Base-by-base conservation (phyloP, 805 yeast species). In the Nakazawaea molendinolei region DNA sequence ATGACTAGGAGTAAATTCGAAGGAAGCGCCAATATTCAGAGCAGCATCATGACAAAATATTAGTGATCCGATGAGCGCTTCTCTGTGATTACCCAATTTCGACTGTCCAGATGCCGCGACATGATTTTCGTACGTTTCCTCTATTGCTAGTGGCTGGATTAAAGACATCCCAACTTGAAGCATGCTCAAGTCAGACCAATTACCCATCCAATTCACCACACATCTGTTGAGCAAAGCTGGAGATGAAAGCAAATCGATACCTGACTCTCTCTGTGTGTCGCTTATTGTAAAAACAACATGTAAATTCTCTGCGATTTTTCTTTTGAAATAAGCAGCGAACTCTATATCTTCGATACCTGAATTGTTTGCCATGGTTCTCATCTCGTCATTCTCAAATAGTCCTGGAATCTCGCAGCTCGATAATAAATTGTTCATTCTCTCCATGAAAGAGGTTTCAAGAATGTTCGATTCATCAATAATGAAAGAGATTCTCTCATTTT, bases 351-450 rank as follows among this genome's bases (percentile, higher is more conserved):
- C 56, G 3, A 78, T 49, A 0, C 95, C 95, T 31, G 71, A 75
- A 3, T 69, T 52, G 2, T 55, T 55, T 62, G 83, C 60, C 38
- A 89, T 58, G 2, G 63, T 40, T 0, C 58, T 59, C 34, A 63
- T 69, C 7, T 84, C 89, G 8, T 85, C 94, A 0, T 78, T 87
- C 38, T 74, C 83, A 53, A 86, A 90, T 10, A 90, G 60, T 4
- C 95, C 96, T 1, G 96, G 96, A 25, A 87, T 69, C 49, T 90
- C 97, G 0, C 95, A 84, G 55, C 90, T 90, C 0, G 97, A 96
- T 25, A 90, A 65, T n/a, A 90, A 60, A 0, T 95, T 85, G 48
- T 90, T 90, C 92, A 90, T 86, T 42, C 95, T 63, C 55, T 90
- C 97, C 21, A 90, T 57, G 50, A 89, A 90, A 0, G 92, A 65